Percentiles rank a stretch among this genome's conserved stretches.
phyloP scores from a whole-genome alignment of 495 filamentous ascomycete genomes.

The Daldinia caldariorum region DNA sequence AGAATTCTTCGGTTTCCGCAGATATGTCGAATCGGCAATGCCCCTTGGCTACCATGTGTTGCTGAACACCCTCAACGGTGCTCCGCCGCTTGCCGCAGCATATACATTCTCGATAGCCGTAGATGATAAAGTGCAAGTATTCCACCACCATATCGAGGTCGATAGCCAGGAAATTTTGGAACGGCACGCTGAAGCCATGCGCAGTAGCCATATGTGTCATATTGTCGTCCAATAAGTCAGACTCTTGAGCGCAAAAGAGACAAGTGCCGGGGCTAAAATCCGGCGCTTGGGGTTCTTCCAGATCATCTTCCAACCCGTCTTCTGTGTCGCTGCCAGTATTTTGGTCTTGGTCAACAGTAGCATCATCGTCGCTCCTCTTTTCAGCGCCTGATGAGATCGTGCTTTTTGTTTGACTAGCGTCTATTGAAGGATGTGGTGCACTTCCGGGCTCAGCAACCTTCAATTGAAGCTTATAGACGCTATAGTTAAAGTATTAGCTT shows the following conservation, averaged over 20 bases:
- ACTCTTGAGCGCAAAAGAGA: neutral
- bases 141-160: conserved; percentile 17
- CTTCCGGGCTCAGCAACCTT: neutral
- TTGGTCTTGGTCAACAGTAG: neutral
- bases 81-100: conserved; percentile 46
- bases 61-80: conserved; percentile 50
- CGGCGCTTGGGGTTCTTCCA: neutral
- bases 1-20: neutral
- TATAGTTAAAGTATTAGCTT: neutral
- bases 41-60: conserved; percentile 51
- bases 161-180: neutral
- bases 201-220: neutral
- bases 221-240: neutral
- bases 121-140: conserved; percentile 53
- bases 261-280: neutral
- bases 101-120: conserved; percentile 52
- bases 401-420: neutral
- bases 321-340: neutral
- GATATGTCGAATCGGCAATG: conserved; percentile 50
- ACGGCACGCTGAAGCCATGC: neutral
- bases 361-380: neutral
- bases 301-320: neutral
- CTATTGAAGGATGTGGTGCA: neutral
- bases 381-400: neutral
- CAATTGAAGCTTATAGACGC: neutral